phyloP scores from a whole-genome alignment of 2,329 filamentous ascomycete genomes.

The Arthrocladium fulminans region DNA sequence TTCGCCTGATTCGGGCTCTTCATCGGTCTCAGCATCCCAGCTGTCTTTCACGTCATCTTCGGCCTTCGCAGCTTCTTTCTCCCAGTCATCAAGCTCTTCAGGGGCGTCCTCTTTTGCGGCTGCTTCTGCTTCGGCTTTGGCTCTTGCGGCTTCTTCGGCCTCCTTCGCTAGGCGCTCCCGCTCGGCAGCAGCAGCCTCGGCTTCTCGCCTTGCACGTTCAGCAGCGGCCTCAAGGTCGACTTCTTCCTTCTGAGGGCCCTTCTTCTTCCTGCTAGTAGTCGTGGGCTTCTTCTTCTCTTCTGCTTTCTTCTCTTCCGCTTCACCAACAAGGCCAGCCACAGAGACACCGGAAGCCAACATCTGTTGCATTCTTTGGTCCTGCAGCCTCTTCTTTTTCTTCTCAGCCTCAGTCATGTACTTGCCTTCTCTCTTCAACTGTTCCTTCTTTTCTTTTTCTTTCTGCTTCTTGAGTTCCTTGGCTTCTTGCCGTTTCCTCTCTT shows the following conservation, averaged over 20 bases:
- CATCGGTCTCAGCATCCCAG: slow-evolving; percentile 82
- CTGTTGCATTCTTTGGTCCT: slow-evolving; percentile 42
- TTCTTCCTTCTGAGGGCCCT: slow-evolving; percentile 54
- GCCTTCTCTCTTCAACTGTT: slow-evolving; percentile 41
- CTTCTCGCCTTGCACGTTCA: slow-evolving; percentile 37
- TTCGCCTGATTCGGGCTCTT: slow-evolving; percentile 43
- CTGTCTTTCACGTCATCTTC: slow-evolving; percentile 79
- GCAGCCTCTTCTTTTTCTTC: slow-evolving; percentile 38
- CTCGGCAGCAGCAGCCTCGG: slow-evolving; percentile 46
- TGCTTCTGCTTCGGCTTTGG: slow-evolving; percentile 64
- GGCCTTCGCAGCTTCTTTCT: slow-evolving; percentile 64
- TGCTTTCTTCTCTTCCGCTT: slow-evolving; percentile 59
- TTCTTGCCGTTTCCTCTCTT: slow-evolving; percentile 40
- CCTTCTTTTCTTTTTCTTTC: slow-evolving; percentile 43
- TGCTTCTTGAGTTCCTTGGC: slow-evolving; percentile 40
- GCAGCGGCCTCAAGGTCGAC: slow-evolving; percentile 46
- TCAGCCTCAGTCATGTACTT: slow-evolving; percentile 43
- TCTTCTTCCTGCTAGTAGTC: slow-evolving; percentile 69
- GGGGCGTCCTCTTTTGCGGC: slow-evolving; percentile 53
- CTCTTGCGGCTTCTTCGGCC: slow-evolving; percentile 68
- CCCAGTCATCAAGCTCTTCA: slow-evolving; percentile 67
- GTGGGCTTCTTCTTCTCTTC: slow-evolving; percentile 63
- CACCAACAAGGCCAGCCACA: slow-evolving; percentile 37
- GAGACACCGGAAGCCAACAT: slow-evolving; percentile 40
- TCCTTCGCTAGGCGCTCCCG: slow-evolving; percentile 53